Conservation (phyloP, 495 filamentous ascomycete species). For the Aspergillus panamensis region DNA sequence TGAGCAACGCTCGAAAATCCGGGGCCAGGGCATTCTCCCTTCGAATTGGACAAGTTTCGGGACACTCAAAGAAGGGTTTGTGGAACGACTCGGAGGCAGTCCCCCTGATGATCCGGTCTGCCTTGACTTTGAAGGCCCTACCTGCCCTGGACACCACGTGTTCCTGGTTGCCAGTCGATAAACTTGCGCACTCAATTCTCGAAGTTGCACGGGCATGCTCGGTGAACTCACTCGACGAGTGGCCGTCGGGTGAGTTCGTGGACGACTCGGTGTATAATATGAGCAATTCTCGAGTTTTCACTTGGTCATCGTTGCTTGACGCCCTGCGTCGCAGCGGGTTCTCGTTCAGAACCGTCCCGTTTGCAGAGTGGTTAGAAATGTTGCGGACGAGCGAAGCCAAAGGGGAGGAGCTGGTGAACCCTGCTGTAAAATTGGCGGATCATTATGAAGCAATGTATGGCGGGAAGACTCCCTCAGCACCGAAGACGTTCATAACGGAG, state of each 20-base stretch:
- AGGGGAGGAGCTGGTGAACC: conserved; percentile 48
- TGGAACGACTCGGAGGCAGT: conserved; percentile 61
- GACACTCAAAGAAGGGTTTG: conserved; percentile 45
- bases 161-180: conserved; percentile 58
- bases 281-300: conserved; percentile 47
- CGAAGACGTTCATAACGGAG: conserved; percentile 30
- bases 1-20: conserved; percentile 34
- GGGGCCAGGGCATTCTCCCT: conserved; percentile 46
- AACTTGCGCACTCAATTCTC: conserved; percentile 43
- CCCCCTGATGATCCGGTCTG: conserved; percentile 54
- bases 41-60: conserved; percentile 60
- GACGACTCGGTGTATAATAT: conserved; percentile 52
- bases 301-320: conserved; percentile 51
- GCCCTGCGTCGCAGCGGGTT: conserved; percentile 39
- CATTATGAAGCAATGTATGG: conserved; percentile 47
- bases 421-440: conserved; percentile 56
- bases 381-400: conserved; percentile 43
- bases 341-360: conserved; percentile 45
- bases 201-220: conserved; percentile 42
- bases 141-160: conserved; percentile 45
- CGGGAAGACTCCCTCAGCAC: background rate
- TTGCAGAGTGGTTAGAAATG: conserved; percentile 47
- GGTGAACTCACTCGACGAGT: background rate
- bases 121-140: conserved; percentile 44
- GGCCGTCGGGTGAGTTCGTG: background rate